phyloP scores from a whole-genome alignment of 345 rosid genomes.

The Boechera divaricarpa region DNA sequence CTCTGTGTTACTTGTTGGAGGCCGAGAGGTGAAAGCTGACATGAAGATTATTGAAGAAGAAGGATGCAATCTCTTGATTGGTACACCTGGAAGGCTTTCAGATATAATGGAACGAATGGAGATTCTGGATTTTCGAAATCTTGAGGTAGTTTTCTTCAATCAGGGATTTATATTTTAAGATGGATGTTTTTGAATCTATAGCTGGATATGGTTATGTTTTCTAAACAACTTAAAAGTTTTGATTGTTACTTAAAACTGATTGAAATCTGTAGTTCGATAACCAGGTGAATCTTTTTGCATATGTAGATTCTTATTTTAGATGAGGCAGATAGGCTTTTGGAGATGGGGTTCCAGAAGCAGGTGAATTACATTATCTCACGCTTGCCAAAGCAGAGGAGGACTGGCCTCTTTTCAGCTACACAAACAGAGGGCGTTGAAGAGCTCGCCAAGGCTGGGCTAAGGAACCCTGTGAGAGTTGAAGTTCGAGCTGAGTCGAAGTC shows the following conservation, averaged over 20 bases:
- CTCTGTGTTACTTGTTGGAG: constrained; percentile 87
- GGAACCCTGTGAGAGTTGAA: constrained; percentile 92
- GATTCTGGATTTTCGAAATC: constrained; percentile 67
- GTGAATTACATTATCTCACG: constrained; percentile 72
- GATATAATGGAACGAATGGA: constrained; percentile 90
- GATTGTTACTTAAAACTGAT: neutral
- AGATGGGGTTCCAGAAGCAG: constrained; percentile 95
- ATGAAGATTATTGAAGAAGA: constrained; percentile 76
- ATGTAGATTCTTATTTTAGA: constrained; percentile 86
- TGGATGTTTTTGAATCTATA: neutral
- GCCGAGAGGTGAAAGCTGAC: constrained; percentile 76
- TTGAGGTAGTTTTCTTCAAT: constrained; percentile 60
- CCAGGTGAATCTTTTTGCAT: constrained; percentile 8
- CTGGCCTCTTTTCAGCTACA: constrained; percentile 97
- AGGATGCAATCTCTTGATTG: constrained; percentile 89
- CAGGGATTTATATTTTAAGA: neutral
- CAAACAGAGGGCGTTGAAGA: constrained; percentile 95
- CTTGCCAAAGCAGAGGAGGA: constrained; percentile 91
- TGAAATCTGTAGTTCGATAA: neutral
- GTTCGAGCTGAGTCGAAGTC: constrained; percentile 74
- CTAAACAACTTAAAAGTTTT: neutral
- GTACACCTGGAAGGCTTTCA: constrained; percentile 87
- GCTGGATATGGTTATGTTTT: neutral
- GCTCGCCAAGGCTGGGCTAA: constrained; percentile 82
- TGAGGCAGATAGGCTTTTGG: constrained; percentile 95